These are phyloP conservation scores for Phoma sp. DNA, from an alignment of 2,329 filamentous ascomycete species.

Conservation along the genomic window DNA sequence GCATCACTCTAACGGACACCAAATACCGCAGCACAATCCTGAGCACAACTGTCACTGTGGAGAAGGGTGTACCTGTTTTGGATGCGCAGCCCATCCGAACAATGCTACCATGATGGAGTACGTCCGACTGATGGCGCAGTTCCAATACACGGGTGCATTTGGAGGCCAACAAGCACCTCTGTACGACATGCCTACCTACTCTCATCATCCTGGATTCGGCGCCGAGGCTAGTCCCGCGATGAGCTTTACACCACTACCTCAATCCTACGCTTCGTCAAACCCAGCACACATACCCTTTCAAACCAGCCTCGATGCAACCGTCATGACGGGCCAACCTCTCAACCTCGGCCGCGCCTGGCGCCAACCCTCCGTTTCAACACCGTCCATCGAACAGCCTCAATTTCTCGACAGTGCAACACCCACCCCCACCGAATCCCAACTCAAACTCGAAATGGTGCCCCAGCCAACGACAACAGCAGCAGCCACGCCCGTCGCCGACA, in stretches of 20 bases:
- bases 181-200: slow-evolving; percentile 46
- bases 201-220: slow-evolving; percentile 41
- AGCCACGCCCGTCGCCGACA: slow-evolving; percentile 32
- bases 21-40: slow-evolving; percentile 45
- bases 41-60: slow-evolving; percentile 68
- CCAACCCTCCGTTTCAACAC: slow-evolving; percentile 24
- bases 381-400: slow-evolving; percentile 21
- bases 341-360: slow-evolving; percentile 33
- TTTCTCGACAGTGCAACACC: slow-evolving; percentile 23
- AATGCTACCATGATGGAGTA: slow-evolving; percentile 68
- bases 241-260: slow-evolving; percentile 22
- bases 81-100: slow-evolving; percentile 72
- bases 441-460: slow-evolving; percentile 12
- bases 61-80: slow-evolving; percentile 70
- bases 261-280: slow-evolving; percentile 28
- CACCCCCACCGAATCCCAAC: slow-evolving; percentile 15
- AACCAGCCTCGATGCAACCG: slow-evolving; percentile 27
- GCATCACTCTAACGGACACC: slow-evolving; percentile 34
- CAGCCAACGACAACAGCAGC: slow-evolving; percentile 24
- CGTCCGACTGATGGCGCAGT: slow-evolving; percentile 53
- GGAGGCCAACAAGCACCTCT: slow-evolving; percentile 40
- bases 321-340: slow-evolving; percentile 26
- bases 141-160: slow-evolving; percentile 44
- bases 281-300: slow-evolving; percentile 32
- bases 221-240: slow-evolving; percentile 32